A percentile compares a stretch with the other conserved stretches of the same genome.
Conservation (phyloP, 2,329 filamentous ascomycete species). For the Claviceps sp. region DNA sequence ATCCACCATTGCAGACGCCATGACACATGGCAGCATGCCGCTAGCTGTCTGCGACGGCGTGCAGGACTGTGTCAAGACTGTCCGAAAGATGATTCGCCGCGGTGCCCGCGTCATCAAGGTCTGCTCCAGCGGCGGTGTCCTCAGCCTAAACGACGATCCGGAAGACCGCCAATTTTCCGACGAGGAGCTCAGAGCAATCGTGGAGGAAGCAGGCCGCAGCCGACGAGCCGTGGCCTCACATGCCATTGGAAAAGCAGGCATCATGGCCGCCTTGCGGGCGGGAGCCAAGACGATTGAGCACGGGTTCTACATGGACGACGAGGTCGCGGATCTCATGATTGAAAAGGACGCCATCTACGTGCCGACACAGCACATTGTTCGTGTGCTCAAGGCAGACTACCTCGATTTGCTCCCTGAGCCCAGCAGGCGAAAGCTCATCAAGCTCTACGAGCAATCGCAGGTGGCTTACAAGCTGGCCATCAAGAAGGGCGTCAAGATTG, state of each 20-base stretch:
- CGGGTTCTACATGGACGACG: conserved; percentile 26
- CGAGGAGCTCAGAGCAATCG: conserved; percentile 24
- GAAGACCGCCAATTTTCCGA: conserved; percentile 25
- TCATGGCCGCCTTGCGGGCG: conserved; percentile 22
- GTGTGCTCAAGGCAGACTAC: conserved; percentile 16
- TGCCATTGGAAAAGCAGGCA: conserved; percentile 27
- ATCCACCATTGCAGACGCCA: conserved; percentile 16
- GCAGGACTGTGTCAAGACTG: conserved; percentile 26
- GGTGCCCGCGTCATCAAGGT: conserved; percentile 28
- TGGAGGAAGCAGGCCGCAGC: conserved; percentile 23
- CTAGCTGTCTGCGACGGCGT: conserved; percentile 23
- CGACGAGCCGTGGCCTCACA: conserved; percentile 25
- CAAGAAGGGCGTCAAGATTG: conserved; percentile 22
- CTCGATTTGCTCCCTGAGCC: conserved; percentile 20
- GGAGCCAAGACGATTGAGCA: conserved; percentile 27
- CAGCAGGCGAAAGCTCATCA: conserved; percentile 6
- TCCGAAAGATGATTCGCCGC: conserved; percentile 25
- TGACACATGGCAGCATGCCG: conserved; percentile 20
- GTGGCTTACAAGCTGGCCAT: conserved; percentile 25
- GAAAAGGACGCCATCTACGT: conserved; percentile 23
- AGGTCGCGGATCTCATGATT: conserved; percentile 26
- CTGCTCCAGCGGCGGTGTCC: conserved; percentile 25
- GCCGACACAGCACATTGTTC: conserved; percentile 24
- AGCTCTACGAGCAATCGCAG: conserved; percentile 23
- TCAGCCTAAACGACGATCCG: conserved; percentile 26